Conservation (phyloP, 2,329 filamentous ascomycete genomes). For the Talaromyces sp. region DNA sequence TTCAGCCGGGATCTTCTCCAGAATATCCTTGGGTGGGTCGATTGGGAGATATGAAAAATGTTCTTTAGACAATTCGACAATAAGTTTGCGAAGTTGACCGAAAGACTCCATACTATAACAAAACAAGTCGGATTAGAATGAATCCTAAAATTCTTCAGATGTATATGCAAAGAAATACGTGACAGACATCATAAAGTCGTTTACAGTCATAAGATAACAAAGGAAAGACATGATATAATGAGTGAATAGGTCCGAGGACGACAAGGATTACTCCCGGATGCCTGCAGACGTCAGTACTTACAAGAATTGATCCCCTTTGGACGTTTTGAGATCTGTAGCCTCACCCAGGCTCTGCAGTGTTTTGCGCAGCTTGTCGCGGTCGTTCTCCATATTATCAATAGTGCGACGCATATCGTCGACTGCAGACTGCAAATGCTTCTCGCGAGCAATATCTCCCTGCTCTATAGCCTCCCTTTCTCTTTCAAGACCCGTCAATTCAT, state of each 20-base stretch:
- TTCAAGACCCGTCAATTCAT: conserved; percentile 39
- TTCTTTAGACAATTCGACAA: conserved; percentile 48
- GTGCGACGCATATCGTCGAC: conserved; percentile 41
- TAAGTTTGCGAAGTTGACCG: conserved; percentile 47
- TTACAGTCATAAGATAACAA: conserved; percentile 13
- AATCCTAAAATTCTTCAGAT: neutral
- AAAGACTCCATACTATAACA: conserved; percentile 48
- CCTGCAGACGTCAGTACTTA: conserved; percentile 30
- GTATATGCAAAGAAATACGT: neutral
- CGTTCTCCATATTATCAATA: conserved; percentile 48
- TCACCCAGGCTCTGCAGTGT: conserved; percentile 48
- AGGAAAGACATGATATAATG: conserved; percentile 14
- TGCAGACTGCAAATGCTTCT: conserved; percentile 42
- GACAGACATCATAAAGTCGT: neutral
- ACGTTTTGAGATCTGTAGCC: conserved; percentile 48
- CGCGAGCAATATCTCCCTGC: conserved; percentile 42
- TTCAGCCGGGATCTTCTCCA: conserved; percentile 48
- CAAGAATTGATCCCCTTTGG: conserved; percentile 47
- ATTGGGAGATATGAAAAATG: conserved; percentile 51
- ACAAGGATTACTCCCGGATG: neutral
- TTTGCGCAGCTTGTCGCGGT: conserved; percentile 48
- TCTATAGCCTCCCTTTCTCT: conserved; percentile 41
- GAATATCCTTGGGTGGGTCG: conserved; percentile 46
- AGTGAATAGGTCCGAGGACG: neutral
- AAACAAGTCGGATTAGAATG: conserved; percentile 5